These are phyloP conservation scores for Cryptosporidium parvum DNA, from an alignment of 169 alveolate species.

Conservation along the genomic window DNA sequence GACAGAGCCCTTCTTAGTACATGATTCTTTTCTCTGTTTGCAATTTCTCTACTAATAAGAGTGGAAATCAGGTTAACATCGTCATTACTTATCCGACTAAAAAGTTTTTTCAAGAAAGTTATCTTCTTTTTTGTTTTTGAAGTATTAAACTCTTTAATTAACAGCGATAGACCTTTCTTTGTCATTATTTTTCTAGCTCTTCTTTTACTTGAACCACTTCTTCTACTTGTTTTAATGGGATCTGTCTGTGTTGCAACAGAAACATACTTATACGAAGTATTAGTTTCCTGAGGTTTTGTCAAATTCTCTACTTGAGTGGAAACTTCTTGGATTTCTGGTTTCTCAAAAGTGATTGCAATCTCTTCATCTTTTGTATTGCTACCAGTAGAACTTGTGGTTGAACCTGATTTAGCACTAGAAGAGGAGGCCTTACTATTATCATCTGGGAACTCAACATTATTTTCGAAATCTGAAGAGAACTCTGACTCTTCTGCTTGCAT, in stretches of 20 bases:
- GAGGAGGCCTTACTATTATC: background rate
- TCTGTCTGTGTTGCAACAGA: background rate
- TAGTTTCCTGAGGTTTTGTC: background rate
- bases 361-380: background rate
- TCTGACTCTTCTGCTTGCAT: background rate
- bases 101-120: background rate
- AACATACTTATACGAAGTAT: background rate
- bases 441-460: background rate
- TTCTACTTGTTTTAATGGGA: background rate
- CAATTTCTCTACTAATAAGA: background rate
- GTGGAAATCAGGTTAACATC: background rate
- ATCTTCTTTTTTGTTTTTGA: background rate
- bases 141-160: background rate
- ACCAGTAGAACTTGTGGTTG: background rate
- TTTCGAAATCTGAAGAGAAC: conserved; percentile 12
- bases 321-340: background rate
- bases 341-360: background rate
- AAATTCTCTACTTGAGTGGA: background rate
- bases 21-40: background rate
- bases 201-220: background rate
- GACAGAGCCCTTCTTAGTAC: background rate
- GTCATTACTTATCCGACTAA: background rate
- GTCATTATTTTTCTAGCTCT: background rate
- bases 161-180: background rate
- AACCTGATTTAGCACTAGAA: background rate